Percentiles rank a stretch among this genome's conserved stretches.
Conservation (phyloP, 2,329 filamentous ascomycete species). For the Aspergillus sp. region DNA sequence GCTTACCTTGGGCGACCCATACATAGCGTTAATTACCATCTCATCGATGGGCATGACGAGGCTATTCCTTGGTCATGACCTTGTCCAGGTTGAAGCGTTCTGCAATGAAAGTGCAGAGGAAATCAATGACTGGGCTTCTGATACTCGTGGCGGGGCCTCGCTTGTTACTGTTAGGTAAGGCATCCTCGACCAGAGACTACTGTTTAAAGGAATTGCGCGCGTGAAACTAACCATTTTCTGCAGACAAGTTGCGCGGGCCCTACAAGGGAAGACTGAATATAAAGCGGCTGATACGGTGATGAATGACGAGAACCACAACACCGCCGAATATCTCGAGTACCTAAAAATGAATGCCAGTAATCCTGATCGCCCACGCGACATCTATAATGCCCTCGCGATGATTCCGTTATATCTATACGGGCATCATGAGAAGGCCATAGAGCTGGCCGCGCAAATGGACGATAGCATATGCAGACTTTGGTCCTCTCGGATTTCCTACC, state of each 20-base stretch:
- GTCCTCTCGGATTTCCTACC: constrained; percentile 45
- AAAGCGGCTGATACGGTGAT: constrained; percentile 50
- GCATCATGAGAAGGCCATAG: constrained; percentile 46
- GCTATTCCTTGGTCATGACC: constrained; percentile 58
- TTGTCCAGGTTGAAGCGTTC: constrained; percentile 58
- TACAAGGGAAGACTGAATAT: constrained; percentile 61
- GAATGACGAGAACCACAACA: constrained; percentile 56
- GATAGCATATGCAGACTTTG: constrained; percentile 46
- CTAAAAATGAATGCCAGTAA: constrained; percentile 48
- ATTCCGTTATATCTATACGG: constrained; percentile 49
- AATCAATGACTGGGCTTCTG: constrained; percentile 56
- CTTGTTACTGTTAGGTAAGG: constrained; percentile 50
- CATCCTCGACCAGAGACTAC: not conserved
- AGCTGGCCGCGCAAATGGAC: constrained; percentile 43
- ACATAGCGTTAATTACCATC: constrained; percentile 58
- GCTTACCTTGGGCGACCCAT: constrained; percentile 58
- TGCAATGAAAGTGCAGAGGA: constrained; percentile 58
- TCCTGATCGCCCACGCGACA: constrained; percentile 53
- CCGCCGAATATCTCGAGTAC: constrained; percentile 49
- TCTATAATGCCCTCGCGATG: constrained; percentile 55
- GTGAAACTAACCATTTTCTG: constrained; percentile 8
- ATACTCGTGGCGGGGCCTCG: constrained; percentile 59
- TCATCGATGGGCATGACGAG: constrained; percentile 59
- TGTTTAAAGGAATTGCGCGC: not conserved
- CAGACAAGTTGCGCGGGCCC: constrained; percentile 56